Percentiles rank a stretch among this genome's conserved stretches.
Evolutionary conservation across 1,284 basidiomycete genomes (phyloP).

Genomic region (Trichosporon ovoides): DNA sequence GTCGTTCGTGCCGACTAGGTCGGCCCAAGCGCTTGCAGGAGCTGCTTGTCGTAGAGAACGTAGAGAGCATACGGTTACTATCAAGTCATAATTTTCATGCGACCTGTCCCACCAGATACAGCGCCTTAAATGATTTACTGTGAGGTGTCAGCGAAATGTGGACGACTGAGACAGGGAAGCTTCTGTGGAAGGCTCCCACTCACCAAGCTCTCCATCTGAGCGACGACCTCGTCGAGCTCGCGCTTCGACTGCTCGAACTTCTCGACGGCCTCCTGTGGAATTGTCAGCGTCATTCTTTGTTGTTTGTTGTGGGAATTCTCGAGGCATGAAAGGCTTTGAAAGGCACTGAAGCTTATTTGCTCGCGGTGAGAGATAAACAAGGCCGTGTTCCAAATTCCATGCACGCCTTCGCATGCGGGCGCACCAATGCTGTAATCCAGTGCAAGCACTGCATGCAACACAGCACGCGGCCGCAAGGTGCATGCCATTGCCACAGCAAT

Average conservation of each 20-base stretch:
- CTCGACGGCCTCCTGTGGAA: conserved; percentile 62
- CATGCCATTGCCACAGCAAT: too few relatives aligned
- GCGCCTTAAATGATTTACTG: conserved; percentile 6
- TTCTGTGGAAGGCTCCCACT: conserved; percentile 21
- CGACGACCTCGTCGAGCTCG: conserved; percentile 83
- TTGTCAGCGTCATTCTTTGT: conserved; percentile 16
- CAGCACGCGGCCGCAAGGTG: background rate
- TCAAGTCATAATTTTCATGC: conserved; percentile 5
- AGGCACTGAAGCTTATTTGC: background rate
- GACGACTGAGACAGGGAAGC: background rate
- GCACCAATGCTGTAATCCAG: too few relatives aligned
- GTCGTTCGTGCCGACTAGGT: background rate
- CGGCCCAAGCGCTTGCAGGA: background rate
- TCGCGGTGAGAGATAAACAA: too few relatives aligned
- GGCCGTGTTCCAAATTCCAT: too few relatives aligned
- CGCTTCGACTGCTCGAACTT: conserved; percentile 73
- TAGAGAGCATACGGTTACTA: background rate
- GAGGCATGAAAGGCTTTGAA: background rate
- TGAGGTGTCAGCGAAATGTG: background rate
- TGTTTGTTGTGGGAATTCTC: background rate
- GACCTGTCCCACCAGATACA: conserved; percentile 5
- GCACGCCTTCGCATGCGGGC: too few relatives aligned
- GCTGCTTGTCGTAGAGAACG: background rate
- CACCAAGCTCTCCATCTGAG: conserved; percentile 69
- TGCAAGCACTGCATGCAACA: too few relatives aligned